Evolutionary conservation across 768 basidiomycete genomes (phyloP).

Genomic region (Lentinus brumalis): DNA sequence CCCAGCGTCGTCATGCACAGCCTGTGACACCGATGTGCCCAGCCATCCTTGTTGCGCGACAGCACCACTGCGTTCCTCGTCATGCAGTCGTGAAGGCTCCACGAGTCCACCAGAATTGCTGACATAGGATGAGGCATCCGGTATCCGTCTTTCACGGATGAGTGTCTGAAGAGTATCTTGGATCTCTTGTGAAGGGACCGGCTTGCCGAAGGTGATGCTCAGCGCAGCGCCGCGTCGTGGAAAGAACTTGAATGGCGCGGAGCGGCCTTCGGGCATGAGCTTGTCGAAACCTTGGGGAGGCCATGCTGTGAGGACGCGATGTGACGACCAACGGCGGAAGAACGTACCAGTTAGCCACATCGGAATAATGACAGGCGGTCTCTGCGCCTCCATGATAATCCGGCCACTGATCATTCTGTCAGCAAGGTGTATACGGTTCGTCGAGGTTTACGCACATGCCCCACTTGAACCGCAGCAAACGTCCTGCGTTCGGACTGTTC

Average conservation of each 20-base stretch:
- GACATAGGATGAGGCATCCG: not conserved
- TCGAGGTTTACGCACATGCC: constrained; percentile 68
- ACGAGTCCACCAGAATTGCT: constrained; percentile 2
- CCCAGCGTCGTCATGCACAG: not conserved
- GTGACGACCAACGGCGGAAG: not conserved
- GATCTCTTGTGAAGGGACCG: constrained; percentile 52
- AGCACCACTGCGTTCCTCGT: constrained; percentile 15
- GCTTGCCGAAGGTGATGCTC: constrained; percentile 79
- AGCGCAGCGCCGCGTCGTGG: constrained; percentile 64
- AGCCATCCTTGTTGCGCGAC: constrained; percentile 17
- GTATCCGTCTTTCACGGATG: constrained; percentile 3
- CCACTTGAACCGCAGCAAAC: constrained; percentile 88
- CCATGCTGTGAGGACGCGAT: not conserved
- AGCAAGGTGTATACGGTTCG: not conserved
- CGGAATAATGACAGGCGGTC: constrained; percentile 82
- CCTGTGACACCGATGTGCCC: constrained; percentile 5
- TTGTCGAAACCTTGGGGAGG: constrained; percentile 67
- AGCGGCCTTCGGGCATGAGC: constrained; percentile 86
- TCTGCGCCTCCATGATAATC: constrained; percentile 69
- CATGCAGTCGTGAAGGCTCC: not conserved
- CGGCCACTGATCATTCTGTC: constrained; percentile 57
- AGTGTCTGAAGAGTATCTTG: constrained; percentile 20
- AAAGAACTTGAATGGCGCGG: constrained; percentile 71
- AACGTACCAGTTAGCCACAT: constrained; percentile 87
- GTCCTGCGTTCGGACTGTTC: constrained; percentile 43